Evolutionary conservation across 768 basidiomycete species (phyloP).

Genomic region (Sutorius australiensis): DNA sequence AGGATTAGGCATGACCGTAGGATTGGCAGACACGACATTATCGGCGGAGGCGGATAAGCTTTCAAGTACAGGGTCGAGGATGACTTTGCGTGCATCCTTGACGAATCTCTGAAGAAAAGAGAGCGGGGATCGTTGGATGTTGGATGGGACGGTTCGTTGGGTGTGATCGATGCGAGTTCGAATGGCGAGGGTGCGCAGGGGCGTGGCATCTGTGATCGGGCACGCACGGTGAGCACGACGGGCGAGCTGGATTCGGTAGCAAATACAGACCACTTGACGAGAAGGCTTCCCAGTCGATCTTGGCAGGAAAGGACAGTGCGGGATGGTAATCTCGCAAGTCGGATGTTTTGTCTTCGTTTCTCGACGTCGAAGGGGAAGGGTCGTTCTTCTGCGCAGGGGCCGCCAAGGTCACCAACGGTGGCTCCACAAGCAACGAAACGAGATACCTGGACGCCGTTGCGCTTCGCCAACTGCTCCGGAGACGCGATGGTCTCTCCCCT

Average conservation of each 20-base stretch:
- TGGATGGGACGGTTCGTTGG: conserved; percentile 37
- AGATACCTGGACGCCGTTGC: conserved; percentile 36
- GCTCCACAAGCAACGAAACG: not conserved
- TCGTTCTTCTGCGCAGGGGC: conserved; percentile 8
- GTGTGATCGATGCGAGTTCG: conserved; percentile 36
- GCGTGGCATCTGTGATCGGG: conserved; percentile 45
- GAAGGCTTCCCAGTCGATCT: conserved; percentile 63
- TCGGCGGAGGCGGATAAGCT: conserved; percentile 17
- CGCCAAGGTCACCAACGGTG: conserved; percentile 20
- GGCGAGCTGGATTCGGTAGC: not conserved
- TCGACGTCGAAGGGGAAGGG: conserved; percentile 26
- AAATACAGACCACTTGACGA: conserved; percentile 47
- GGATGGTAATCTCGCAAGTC: conserved; percentile 44
- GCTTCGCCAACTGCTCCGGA: conserved; percentile 33
- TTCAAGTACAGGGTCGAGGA: conserved; percentile 45
- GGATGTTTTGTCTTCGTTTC: conserved; percentile 36
- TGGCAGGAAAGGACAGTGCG: conserved; percentile 37
- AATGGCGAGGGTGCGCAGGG: conserved; percentile 47
- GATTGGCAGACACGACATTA: conserved; percentile 15
- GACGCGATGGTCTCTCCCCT: conserved; percentile 36
- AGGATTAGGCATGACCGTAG: conserved; percentile 30
- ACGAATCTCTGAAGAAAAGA: conserved; percentile 60
- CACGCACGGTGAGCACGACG: conserved; percentile 8
- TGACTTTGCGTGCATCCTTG: conserved; percentile 44
- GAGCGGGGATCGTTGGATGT: conserved; percentile 41